phyloP scores from a whole-genome alignment of 306 rosid species.

The Malus fusca region DNA sequence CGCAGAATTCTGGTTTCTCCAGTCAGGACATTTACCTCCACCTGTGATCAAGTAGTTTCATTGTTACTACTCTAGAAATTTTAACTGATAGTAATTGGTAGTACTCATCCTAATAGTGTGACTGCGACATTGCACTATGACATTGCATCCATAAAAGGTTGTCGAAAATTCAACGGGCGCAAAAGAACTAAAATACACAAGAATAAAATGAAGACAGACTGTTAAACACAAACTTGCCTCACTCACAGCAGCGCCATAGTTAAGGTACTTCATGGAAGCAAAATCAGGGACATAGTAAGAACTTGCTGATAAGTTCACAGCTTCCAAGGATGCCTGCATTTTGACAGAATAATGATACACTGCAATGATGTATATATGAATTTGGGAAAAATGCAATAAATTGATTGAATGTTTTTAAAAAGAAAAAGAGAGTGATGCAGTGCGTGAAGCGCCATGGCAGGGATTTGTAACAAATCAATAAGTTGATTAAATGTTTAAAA shows the following conservation, averaged over 20 bases:
- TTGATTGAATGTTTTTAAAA: too few species aligned
- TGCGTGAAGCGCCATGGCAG: background rate
- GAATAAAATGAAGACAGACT: background rate
- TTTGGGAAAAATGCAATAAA: background rate
- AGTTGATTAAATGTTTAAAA: background rate
- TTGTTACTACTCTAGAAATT: background rate
- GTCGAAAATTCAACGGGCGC: background rate
- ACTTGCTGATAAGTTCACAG: slow-evolving; percentile 70
- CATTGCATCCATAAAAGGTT: background rate
- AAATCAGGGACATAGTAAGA: slow-evolving; percentile 42
- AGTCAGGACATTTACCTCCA: slow-evolving; percentile 71
- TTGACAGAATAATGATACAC: slow-evolving; percentile 12
- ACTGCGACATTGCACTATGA: background rate
- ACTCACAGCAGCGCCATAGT: slow-evolving; percentile 84
- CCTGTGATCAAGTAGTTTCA: slow-evolving; percentile 40
- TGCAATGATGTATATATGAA: background rate
- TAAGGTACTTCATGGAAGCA: slow-evolving; percentile 43
- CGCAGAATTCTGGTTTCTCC: slow-evolving; percentile 74
- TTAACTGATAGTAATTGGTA: too few species aligned
- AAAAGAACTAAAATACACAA: slow-evolving; percentile 9
- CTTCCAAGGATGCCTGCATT: slow-evolving; percentile 57
- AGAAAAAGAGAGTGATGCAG: background rate
- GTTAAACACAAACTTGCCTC: slow-evolving; percentile 44
- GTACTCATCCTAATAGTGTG: background rate
- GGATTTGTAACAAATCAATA: background rate